Evolutionary conservation across 257 asterid species (phyloP).

Genomic region (Solanum sparsipilum): DNA sequence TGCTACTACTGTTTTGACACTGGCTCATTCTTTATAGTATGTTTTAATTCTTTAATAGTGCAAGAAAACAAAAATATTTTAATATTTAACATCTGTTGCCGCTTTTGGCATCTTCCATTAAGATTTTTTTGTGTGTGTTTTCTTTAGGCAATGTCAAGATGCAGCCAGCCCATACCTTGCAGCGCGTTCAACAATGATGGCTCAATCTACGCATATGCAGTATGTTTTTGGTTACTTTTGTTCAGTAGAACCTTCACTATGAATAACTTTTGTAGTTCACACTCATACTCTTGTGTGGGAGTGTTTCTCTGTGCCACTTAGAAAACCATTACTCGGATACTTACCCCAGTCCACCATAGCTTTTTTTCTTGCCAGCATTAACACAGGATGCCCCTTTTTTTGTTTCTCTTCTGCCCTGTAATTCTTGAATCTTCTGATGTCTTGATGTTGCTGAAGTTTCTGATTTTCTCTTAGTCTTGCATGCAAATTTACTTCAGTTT

Average conservation of each 20-base stretch:
- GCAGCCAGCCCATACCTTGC: conserved; percentile 83
- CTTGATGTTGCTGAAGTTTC: neutral
- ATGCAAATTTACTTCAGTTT: neutral
- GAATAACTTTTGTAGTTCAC: neutral
- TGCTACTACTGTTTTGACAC: neutral
- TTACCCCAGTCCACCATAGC: neutral
- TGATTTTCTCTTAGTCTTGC: neutral
- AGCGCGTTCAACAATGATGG: conserved; percentile 84
- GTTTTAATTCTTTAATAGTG: neutral
- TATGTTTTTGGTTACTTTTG: conserved; percentile 14
- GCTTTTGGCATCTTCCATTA: neutral
- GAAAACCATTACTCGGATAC: neutral
- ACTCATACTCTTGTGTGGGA: neutral
- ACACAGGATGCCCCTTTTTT: neutral
- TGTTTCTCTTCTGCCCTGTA: neutral
- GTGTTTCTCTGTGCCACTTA: neutral
- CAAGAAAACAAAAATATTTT: neutral
- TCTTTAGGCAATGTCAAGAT: conserved; percentile 71
- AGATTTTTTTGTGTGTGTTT: neutral
- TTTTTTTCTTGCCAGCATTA: neutral
- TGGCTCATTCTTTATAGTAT: neutral
- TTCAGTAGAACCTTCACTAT: neutral
- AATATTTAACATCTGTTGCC: neutral
- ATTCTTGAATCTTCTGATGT: neutral
- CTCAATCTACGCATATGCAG: conserved; percentile 79